Conservation (phyloP, 257 asterid species). For the Petunia axillaris region DNA sequence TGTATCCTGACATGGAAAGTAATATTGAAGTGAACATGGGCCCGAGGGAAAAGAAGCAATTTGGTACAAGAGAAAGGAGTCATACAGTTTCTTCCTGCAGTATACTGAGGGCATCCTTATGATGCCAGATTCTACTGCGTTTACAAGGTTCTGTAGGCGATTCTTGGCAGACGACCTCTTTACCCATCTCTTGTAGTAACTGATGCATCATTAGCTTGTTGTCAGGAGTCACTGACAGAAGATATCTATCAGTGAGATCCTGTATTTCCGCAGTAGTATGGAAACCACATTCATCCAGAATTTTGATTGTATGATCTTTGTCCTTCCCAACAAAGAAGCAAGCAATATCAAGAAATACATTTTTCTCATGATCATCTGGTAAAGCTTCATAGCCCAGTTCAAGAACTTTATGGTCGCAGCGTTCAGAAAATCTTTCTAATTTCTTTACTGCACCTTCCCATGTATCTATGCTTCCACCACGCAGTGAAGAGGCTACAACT, state of each 20-base stretch:
- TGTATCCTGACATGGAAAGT: slow-evolving; percentile 26
- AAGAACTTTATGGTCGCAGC: slow-evolving; percentile 7
- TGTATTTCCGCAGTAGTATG: slow-evolving; percentile 27
- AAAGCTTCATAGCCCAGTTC: slow-evolving; percentile 29
- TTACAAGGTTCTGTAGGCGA: slow-evolving; percentile 21
- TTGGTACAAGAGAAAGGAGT: background rate
- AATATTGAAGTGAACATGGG: background rate
- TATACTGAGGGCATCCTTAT: slow-evolving; percentile 19
- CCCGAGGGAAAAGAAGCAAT: background rate
- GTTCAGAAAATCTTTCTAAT: slow-evolving; percentile 19
- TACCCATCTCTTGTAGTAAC: slow-evolving; percentile 27
- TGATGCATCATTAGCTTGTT: slow-evolving; percentile 31
- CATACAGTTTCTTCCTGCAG: slow-evolving; percentile 25
- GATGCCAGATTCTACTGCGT: slow-evolving; percentile 32
- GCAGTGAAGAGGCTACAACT: slow-evolving; percentile 29
- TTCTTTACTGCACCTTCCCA: slow-evolving; percentile 27
- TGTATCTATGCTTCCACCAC: slow-evolving; percentile 11
- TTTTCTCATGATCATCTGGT: slow-evolving; percentile 27
- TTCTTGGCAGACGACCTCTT: slow-evolving; percentile 23
- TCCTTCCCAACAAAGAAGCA: slow-evolving; percentile 26
- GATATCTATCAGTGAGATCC: slow-evolving; percentile 28
- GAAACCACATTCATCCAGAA: slow-evolving; percentile 26
- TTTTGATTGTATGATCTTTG: slow-evolving; percentile 21
- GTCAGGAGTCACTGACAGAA: slow-evolving; percentile 19
- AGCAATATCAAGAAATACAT: slow-evolving; percentile 30